Base-by-base conservation (phyloP, 257 asterid genomes). In the Solanum gracilifrons region DNA sequence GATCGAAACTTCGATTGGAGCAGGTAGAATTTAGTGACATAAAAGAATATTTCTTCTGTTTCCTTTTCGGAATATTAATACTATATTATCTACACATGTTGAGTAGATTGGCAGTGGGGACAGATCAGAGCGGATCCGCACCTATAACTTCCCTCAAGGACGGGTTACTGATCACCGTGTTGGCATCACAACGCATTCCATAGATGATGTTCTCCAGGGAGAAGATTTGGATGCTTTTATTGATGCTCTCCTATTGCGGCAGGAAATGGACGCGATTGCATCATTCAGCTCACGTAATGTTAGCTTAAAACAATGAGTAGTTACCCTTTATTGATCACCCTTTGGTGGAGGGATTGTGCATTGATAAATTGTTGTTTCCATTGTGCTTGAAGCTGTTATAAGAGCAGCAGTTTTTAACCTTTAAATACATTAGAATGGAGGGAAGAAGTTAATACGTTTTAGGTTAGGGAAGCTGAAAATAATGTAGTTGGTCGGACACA, bases 81-180 rank as follows among this genome's bases (percentile, higher is more conserved):
- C 68, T 75, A 21, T 75, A 72, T n/a, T 39, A 25, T 75, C 51
- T 79, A 84, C 89, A 60, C 90, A 64, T 23, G 25, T 88, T 82
- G 90, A 89, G 88, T 93, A 97, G 99, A 93, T 97, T 16, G 99
- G 99, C 35, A 97, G 98, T 69, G 99, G 99, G 87, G 99, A 97
- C 93, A 94, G 99, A 90, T 97, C 99, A 39, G 99, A 95, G 86
- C 98, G 99, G 83, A 95, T 97, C 48, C 99, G 99, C 25, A 97
- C 99, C 2, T 97, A 97, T 88, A 97, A 97, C 91, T 97, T 95
- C 87, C 99, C 99, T 46, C 99, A 97, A 89, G 99, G 99, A 69
- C 98, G 99, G 58, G 98, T 95, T 39, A 95, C 98, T 43, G 99
- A 97, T 92, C 99, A 97, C 90, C 98, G 99, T 62, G 95, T 95